phyloP scores from a whole-genome alignment of 2,329 filamentous ascomycete genomes.

The Colletotrichum lini region DNA sequence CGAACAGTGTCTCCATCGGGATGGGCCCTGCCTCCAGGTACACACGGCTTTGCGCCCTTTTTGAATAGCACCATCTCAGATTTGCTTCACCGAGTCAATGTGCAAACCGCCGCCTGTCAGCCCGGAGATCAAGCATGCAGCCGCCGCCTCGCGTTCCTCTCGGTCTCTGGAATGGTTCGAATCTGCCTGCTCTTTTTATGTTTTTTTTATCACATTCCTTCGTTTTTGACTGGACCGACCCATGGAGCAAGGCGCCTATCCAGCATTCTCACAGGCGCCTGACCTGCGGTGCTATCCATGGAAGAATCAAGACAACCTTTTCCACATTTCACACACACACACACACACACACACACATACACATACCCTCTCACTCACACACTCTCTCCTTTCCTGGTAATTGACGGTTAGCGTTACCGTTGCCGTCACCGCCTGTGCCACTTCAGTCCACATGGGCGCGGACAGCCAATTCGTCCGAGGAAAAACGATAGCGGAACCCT shows the following conservation, averaged over 20 bases:
- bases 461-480: conserved; percentile 18
- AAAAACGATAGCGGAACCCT: conserved; percentile 4
- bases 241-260: not conserved
- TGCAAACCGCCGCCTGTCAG: conserved; percentile 21
- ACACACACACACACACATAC: not conserved
- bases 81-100: conserved; percentile 3
- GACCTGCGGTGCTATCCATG: conserved; percentile 17
- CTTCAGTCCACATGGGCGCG: not conserved
- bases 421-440: conserved; percentile 16
- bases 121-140: conserved; percentile 18
- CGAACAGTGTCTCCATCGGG: conserved; percentile 33
- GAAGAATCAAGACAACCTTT: conserved; percentile 1
- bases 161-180: not conserved
- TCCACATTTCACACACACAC: not conserved
- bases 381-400: not conserved
- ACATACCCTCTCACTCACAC: too few species aligned
- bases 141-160: not conserved
- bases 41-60: conserved; percentile 21
- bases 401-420: conserved; percentile 1
- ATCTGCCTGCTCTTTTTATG: not conserved
- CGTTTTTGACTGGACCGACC: not conserved
- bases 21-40: conserved; percentile 24
- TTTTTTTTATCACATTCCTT: not conserved
- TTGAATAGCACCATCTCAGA: conserved; percentile 1
- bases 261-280: conserved; percentile 13